Evolutionary conservation across 768 basidiomycete genomes (phyloP), one percentile per base, ranked within the genome.

Genomic region (Suillus decipiens): DNA sequence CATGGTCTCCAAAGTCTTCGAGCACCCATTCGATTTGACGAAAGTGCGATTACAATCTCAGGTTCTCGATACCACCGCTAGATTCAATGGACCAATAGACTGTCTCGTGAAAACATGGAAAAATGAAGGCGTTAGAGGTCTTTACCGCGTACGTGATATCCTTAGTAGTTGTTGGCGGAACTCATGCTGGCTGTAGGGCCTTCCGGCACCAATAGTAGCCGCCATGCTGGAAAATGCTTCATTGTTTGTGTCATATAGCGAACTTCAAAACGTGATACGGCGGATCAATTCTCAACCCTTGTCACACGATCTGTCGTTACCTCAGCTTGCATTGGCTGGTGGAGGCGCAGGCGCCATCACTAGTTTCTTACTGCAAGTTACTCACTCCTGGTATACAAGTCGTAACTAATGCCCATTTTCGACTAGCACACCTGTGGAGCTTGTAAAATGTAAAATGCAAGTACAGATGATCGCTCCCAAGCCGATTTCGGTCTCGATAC

Each of bases 401-500:
- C 11, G 17, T 33, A 24, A 28, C 55, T 36, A 19, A 51, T 41
- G 60, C 14, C 42, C 7, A n/a, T 31, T 5, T 24, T 45, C 54
- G 17, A 31, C 69, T 60, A 94, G 93, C 34, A 97, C 95, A 0
- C 96, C 96, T 1, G 89, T 98, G 62, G 96, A 97, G 70, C 88
- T 97, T 56, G 86, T 98, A 63, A 97, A 99, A 77, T 97, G 95
- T 79, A 93, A 94, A 75, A 96, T 98, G 95, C 96, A 97, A 75
- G 96, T 97, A 2, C 95, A 96, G 72, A 89, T 93, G 85, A 86
- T 96, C 24, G 77, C 82, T 22, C 63, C 75, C 1, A 63, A 51
- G 28, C 42, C 31, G 2, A 61, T 77, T 9, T 61, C 63, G 34
- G 45, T 66, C 9, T 62, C 72, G 12, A n/a, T 68, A 1, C 61